Base-by-base conservation (phyloP, 1,284 basidiomycete genomes). In the Tilletia walkeri region DNA sequence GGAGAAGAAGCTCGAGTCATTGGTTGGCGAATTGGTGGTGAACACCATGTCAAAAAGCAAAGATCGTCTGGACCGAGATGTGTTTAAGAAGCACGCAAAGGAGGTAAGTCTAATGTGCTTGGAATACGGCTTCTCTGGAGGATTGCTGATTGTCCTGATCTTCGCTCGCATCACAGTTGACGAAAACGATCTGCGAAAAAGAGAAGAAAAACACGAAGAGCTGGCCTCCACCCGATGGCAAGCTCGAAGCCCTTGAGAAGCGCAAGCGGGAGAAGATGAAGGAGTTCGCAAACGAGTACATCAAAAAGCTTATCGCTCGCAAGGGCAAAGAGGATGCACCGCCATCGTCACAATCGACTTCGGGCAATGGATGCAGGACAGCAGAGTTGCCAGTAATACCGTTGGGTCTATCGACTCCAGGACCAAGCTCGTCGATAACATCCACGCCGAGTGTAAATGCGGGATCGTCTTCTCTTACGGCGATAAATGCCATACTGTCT, bases 11-110 rank as follows among this genome's bases (percentile, higher is more conserved):
- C 84, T 97, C 73, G 84, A 90, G 76, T 93, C 93, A 84, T 87
- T 97, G 30, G 89, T 99, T 7, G 92, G 94, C 30, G 89, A 90
- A 16, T 88, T 96, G 1, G 95, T 98, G 39, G 95, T 99, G 50
- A 90, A 90, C 82, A 89, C 87, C 72, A 93, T 98, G 92, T 92
- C 90, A 67, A 95, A 94, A 85, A 90, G 96, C 83, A 88, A 90
- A 75, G 88, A 90, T 70, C 86, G 89, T 70, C 88, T 98, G 85
- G 90, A 92, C 69, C 88, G 89, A 69, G 94, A 96, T 4, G 85
- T 88, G 67, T 98, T 99, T 87, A 99, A 99, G 87, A 91, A 90
- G 80, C 90, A 96, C 81, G 95, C 96, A 5, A 94, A 94, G 82
- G 93, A 98, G 88, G 94, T 94, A 75, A 75, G 88, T 85, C 24